Conservation (phyloP, 129 eudicot genomes). For the Solidago caesia region DNA sequence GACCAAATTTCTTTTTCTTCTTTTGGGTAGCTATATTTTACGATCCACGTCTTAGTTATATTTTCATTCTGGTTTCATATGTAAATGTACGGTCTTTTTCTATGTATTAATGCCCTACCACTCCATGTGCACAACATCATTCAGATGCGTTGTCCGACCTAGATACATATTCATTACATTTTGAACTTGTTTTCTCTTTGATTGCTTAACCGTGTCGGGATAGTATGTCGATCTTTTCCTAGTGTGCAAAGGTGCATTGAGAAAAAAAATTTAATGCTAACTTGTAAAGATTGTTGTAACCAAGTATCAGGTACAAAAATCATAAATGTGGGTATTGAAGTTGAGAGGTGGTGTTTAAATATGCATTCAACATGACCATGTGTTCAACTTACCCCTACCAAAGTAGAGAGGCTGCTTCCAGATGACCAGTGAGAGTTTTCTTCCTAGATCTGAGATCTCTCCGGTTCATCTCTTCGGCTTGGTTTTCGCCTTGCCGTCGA, state of each 20-base stretch:
- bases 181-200: not conserved
- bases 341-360: constrained; percentile 4
- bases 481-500: too few species aligned
- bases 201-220: constrained; percentile 3
- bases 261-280: too few species aligned
- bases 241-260: not conserved
- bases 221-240: not conserved
- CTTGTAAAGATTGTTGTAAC: not conserved
- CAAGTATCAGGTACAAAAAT: not conserved
- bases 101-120: not conserved
- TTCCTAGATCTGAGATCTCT: too few species aligned
- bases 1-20: not conserved
- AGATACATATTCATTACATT: not conserved
- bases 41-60: not conserved
- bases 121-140: constrained; percentile 21
- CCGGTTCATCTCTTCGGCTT: too few species aligned
- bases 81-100: not conserved
- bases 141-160: not conserved
- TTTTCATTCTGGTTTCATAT: not conserved
- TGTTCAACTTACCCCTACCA: too few species aligned
- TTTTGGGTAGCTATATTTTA: not conserved
- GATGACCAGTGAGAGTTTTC: too few species aligned
- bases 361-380: constrained; percentile 21
- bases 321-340: not conserved
- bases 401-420: too few species aligned